These are phyloP conservation scores for Cercophora samala DNA, from an alignment of 495 filamentous ascomycete species.

Conservation along the genomic window DNA sequence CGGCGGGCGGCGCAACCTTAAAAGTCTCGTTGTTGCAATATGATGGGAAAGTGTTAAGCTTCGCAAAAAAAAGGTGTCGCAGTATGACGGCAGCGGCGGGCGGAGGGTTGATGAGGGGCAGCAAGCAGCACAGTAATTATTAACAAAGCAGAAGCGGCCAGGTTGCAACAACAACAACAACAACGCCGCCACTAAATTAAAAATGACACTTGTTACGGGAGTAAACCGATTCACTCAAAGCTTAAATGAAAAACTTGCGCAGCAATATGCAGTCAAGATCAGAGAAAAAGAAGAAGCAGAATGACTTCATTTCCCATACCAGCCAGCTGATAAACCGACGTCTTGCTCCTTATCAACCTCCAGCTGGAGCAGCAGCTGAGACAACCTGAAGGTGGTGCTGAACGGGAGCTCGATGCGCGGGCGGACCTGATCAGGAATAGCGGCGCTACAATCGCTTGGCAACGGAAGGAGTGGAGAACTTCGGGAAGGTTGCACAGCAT, in stretches of 20 bases:
- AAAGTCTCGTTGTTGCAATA: too few relatives aligned
- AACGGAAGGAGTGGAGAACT: neutral
- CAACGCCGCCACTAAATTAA: neutral
- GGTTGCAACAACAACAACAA: slow-evolving; percentile 12
- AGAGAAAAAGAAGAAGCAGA: too few relatives aligned
- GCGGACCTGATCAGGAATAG: neutral
- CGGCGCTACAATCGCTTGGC: neutral
- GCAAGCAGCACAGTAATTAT: neutral
- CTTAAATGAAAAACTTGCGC: too few relatives aligned
- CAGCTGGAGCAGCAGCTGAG: neutral
- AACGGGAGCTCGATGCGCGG: neutral
- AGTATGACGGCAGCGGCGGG: neutral
- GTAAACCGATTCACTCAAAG: too few relatives aligned
- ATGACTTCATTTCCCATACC: too few relatives aligned
- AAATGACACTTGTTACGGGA: neutral
- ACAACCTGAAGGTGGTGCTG: neutral
- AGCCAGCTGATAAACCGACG: too few relatives aligned
- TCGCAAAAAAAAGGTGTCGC: too few relatives aligned
- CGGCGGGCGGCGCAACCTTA: too few relatives aligned
- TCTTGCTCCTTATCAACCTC: too few relatives aligned
- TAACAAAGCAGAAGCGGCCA: slow-evolving; percentile 14
- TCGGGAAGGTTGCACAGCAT: neutral
- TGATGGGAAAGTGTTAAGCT: neutral
- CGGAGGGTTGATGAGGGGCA: neutral
- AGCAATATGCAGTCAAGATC: too few relatives aligned